phyloP scores from a whole-genome alignment of 192 early-diverging fungal species.

The Nowakowskiella sp. region DNA sequence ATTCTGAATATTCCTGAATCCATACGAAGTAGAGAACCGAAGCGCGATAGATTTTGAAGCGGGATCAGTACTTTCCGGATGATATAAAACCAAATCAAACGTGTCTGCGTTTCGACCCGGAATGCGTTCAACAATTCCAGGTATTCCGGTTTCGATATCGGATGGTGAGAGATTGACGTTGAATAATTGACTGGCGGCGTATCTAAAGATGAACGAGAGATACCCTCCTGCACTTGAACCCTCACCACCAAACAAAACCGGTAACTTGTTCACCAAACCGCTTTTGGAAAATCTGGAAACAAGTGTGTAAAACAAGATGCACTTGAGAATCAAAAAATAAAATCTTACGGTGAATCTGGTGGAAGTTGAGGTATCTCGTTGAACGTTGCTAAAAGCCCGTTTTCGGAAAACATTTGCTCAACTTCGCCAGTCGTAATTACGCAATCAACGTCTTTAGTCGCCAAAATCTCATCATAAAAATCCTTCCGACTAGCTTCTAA shows the following conservation, averaged over 20 bases:
- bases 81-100: constrained; percentile 53
- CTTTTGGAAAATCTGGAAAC: constrained; percentile 17
- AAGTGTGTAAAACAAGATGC: constrained; percentile 16
- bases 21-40: constrained; percentile 81
- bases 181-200: constrained; percentile 75
- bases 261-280: neutral
- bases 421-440: constrained; percentile 93
- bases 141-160: constrained; percentile 37
- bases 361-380: neutral
- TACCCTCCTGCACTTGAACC: constrained; percentile 90
- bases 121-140: constrained; percentile 49
- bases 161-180: constrained; percentile 50
- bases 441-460: constrained; percentile 90
- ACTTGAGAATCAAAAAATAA: constrained; percentile 46
- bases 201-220: constrained; percentile 76
- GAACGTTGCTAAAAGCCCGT: constrained; percentile 14
- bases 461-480: constrained; percentile 74
- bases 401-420: constrained; percentile 74
- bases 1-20: constrained; percentile 97
- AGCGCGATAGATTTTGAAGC: constrained; percentile 44
- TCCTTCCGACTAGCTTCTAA: constrained; percentile 90
- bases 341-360: constrained; percentile 17
- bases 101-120: constrained; percentile 79
- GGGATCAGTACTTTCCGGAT: constrained; percentile 10
- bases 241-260: constrained; percentile 12